Evolutionary conservation across 768 basidiomycete species (phyloP).

Genomic region (Leucosporidium scottii): DNA sequence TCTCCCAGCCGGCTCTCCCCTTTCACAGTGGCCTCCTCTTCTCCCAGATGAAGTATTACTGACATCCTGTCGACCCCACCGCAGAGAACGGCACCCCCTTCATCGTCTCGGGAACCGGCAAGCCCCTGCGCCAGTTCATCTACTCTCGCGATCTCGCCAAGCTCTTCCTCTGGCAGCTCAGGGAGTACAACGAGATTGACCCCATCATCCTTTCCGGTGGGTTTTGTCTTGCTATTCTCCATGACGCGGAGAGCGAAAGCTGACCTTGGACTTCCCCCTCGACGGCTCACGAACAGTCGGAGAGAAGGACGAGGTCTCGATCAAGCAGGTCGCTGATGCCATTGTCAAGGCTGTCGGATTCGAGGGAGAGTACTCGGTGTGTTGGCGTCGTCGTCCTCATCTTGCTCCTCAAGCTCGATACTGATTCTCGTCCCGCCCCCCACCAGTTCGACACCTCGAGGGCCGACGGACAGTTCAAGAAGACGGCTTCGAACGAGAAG

Average conservation of each 20-base stretch:
- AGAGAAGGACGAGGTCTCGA: constrained; percentile 89
- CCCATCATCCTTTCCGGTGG: constrained; percentile 83
- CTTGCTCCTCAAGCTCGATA: not conserved
- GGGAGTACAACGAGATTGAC: constrained; percentile 82
- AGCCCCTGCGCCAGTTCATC: constrained; percentile 92
- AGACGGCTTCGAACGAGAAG: constrained; percentile 90
- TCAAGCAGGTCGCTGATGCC: constrained; percentile 82
- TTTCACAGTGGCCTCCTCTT: too few relatives aligned
- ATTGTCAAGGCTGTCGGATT: constrained; percentile 78
- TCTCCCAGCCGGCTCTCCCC: not conserved
- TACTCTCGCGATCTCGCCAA: constrained; percentile 94
- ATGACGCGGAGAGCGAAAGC: not conserved
- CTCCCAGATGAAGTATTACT: constrained; percentile 1
- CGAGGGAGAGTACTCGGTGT: constrained; percentile 64
- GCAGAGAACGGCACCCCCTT: constrained; percentile 76
- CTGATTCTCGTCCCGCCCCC: not conserved
- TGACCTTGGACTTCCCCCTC: not conserved
- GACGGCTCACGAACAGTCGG: constrained; percentile 56
- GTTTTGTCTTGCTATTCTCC: constrained; percentile 19
- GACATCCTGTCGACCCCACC: constrained; percentile 8
- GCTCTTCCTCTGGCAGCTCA: constrained; percentile 76
- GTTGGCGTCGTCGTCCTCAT: constrained; percentile 36
- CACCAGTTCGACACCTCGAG: constrained; percentile 72
- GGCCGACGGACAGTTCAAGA: constrained; percentile 91
- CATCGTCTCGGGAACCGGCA: constrained; percentile 79